Base-by-base conservation (phyloP, 129 eudicot species). In the Glebionis coronaria region DNA sequence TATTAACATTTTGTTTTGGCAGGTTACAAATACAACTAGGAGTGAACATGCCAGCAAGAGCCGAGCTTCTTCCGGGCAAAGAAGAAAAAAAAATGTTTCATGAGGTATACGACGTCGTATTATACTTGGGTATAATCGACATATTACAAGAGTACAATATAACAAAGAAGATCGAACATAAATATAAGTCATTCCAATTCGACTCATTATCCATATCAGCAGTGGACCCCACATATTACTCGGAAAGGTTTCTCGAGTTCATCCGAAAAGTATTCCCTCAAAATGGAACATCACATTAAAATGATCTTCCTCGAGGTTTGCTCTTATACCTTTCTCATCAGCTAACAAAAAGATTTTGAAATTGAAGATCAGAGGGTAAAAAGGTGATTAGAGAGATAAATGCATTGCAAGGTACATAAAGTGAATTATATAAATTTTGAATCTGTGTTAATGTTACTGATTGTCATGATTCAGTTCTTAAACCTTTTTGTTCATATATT, bases 31-130 rank as follows among this genome's bases (percentile, higher is more conserved):
- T 92, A 76, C 98, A 92, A 68, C 86, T 92, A 49, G 96, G 95
- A 45, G 98, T 92, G 25, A 88, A 92, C 82, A 88, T 92, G 98
- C 98, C 98, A 42, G 95, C 98, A 57, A 88, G 98, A 61, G 98
- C 98, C 45, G 98, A 92, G 79, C 86, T 67, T 14, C 85, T 82
- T 28, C 84, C 82, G 12, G 95, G 82, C 9, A 35, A 76, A 31
- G 84, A 79, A 65, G 78, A 78, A 50, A 66, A 59, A 72, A 73
- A 23, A 23, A 1, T 82, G 79, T 92, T 88, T 56, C 96, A 85
- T 21, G 91, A 88, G 76, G 95, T 82, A 29, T 88, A 88, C 20
- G 95, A 88, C 40, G 98, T 92, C 14, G 98, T 92, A 45, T 63
- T 88, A 66, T 92, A 92, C 82, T 74, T 88, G 54, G 98, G 98